A percentile compares a stretch with the other conserved stretches of the same genome.
phyloP scores from a whole-genome alignment of 192 early-diverging fungal genomes.

The Linnemannia elongata region DNA sequence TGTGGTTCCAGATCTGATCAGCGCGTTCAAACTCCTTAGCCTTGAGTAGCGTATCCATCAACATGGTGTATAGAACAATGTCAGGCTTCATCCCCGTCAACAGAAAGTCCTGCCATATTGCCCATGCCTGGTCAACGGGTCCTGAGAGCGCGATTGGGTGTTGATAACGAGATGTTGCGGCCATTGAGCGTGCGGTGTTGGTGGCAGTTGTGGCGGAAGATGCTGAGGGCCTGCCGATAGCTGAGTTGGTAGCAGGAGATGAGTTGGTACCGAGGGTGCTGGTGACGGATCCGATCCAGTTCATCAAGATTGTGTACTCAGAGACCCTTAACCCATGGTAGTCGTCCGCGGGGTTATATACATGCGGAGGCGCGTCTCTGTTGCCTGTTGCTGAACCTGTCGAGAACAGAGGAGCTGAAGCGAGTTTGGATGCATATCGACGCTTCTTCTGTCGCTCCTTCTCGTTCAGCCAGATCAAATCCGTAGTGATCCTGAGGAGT shows the following conservation, averaged over 20 bases:
- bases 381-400: not conserved
- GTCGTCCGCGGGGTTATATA: slow-evolving; percentile 2
- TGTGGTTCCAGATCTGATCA: slow-evolving; percentile 37
- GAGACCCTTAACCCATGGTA: slow-evolving; percentile 39
- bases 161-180: not conserved
- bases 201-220: not conserved
- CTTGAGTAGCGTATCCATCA: slow-evolving; percentile 33
- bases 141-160: not conserved
- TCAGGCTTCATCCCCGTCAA: slow-evolving; percentile 53
- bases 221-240: not conserved
- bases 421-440: not conserved
- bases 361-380: not conserved
- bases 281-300: slow-evolving; percentile 41
- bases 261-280: not conserved
- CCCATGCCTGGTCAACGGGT: slow-evolving; percentile 24
- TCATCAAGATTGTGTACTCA: slow-evolving; percentile 42
- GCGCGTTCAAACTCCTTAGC: slow-evolving; percentile 41
- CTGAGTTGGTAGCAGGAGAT: not conserved
- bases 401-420: not conserved
- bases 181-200: not conserved
- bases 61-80: slow-evolving; percentile 37
- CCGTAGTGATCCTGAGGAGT: slow-evolving; percentile 29
- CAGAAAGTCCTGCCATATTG: slow-evolving; percentile 47
- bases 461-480: slow-evolving; percentile 50
- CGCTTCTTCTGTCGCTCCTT: slow-evolving; percentile 27